Conservation (phyloP, 352 stramenopile genomes). For the Thalassiosira pacifica region DNA sequence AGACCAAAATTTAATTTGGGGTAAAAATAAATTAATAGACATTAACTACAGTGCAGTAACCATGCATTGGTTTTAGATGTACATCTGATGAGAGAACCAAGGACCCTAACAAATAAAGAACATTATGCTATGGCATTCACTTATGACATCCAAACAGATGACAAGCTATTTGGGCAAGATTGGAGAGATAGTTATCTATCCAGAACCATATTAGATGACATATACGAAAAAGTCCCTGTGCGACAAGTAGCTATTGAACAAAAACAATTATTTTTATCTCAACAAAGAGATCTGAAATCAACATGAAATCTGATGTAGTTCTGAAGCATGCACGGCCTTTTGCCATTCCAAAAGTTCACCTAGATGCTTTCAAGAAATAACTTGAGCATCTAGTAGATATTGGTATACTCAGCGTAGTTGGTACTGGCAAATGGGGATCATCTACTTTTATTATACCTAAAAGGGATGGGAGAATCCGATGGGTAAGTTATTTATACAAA, state of each 20-base stretch:
- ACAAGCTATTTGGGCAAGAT: not conserved
- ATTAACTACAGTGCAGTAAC: slow-evolving; percentile 10
- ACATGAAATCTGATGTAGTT: slow-evolving; percentile 18
- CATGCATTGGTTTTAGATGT: slow-evolving; percentile 7
- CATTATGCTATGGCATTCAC: not conserved
- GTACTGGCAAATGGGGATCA: slow-evolving; percentile 25
- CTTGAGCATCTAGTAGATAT: slow-evolving; percentile 13
- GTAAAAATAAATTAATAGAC: no score
- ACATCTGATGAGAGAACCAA: not conserved
- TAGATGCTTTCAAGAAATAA: slow-evolving; percentile 38
- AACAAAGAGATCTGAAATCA: slow-evolving; percentile 14
- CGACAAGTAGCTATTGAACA: not conserved
- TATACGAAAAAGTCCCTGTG: not conserved
- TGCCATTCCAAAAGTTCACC: slow-evolving; percentile 20
- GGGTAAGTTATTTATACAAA: slow-evolving; percentile 63
- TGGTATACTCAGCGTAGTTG: slow-evolving; percentile 25
- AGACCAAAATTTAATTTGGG: no score
- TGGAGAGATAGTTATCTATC: not conserved
- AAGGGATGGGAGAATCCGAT: slow-evolving; percentile 62
- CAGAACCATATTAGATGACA: not conserved
- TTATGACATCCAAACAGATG: not conserved
- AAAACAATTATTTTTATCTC: not conserved
- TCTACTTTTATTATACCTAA: slow-evolving; percentile 66
- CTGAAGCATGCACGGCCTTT: slow-evolving; percentile 20
- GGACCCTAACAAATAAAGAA: not conserved